Conservation (phyloP, 805 yeast genomes). For the Vanderwaltozyma polyspora region DNA sequence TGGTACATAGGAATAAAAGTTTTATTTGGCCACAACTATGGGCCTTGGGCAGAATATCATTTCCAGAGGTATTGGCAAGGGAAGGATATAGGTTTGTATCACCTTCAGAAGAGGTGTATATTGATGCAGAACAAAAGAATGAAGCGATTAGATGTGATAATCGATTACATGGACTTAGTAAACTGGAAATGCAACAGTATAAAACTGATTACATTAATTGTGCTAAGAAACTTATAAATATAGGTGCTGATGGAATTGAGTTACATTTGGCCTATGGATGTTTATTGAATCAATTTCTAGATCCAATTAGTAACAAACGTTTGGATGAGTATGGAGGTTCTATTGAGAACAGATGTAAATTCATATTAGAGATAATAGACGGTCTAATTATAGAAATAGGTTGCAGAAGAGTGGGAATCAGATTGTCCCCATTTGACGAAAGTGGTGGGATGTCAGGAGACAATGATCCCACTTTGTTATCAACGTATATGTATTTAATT, state of each 20-base stretch:
- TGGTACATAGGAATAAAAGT: slow-evolving; percentile 40
- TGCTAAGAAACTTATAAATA: slow-evolving; percentile 29
- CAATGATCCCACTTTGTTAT: slow-evolving; percentile 25
- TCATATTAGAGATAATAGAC: slow-evolving; percentile 39
- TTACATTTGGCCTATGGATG: slow-evolving; percentile 61
- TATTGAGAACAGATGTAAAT: slow-evolving; percentile 37
- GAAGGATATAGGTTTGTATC: slow-evolving; percentile 30
- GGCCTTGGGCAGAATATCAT: slow-evolving; percentile 35
- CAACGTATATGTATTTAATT: slow-evolving; percentile 32
- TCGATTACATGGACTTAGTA: slow-evolving; percentile 21
- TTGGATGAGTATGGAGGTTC: slow-evolving; percentile 46
- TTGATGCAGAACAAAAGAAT: slow-evolving; percentile 25
- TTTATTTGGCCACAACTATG: slow-evolving; percentile 40
- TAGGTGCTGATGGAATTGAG: slow-evolving; percentile 49
- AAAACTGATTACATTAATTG: slow-evolving; percentile 26
- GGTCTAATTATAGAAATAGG: slow-evolving; percentile 41
- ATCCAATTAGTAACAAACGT: slow-evolving; percentile 33
- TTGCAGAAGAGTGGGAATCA: slow-evolving; percentile 34
- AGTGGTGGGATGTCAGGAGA: slow-evolving; percentile 32
- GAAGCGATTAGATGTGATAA: slow-evolving; percentile 25
- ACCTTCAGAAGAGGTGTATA: slow-evolving; percentile 30
- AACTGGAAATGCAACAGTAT: slow-evolving; percentile 29
- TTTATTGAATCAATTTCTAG: slow-evolving; percentile 44
- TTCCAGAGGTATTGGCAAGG: slow-evolving; percentile 28
- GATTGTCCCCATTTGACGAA: slow-evolving; percentile 37